These are phyloP conservation scores for Termitomyces sp. DNA, from an alignment of 768 basidiomycete genomes.

Conservation along the genomic window DNA sequence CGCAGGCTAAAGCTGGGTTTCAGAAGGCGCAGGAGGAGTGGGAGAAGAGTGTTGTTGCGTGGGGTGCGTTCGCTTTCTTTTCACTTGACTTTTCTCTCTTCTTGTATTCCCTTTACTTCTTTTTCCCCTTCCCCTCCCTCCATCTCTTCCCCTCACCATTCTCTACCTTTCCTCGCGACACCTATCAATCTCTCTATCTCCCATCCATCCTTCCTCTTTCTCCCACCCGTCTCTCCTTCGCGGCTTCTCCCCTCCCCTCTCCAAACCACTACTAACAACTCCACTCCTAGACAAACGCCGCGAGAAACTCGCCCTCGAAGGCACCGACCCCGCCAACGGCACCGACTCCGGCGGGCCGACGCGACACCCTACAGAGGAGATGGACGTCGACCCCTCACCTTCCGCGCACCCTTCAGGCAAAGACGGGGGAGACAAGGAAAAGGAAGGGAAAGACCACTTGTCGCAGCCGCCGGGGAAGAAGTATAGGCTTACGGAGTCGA, in stretches of 20 bases:
- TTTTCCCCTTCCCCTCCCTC: not conserved
- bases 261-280: not conserved
- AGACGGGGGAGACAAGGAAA: slow-evolving; percentile 17
- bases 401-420: slow-evolving; percentile 14
- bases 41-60: slow-evolving; percentile 65
- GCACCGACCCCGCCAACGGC: slow-evolving; percentile 23
- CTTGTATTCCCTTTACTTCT: too few relatives aligned
- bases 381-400: slow-evolving; percentile 35
- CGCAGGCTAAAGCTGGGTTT: slow-evolving; percentile 64
- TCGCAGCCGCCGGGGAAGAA: slow-evolving; percentile 71
- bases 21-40: slow-evolving; percentile 72
- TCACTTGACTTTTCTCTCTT: too few relatives aligned
- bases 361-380: slow-evolving; percentile 46
- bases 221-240: too few relatives aligned
- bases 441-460: slow-evolving; percentile 26
- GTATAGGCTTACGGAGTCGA: slow-evolving; percentile 75
- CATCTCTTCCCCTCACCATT: too few relatives aligned
- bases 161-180: too few relatives aligned
- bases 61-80: slow-evolving; percentile 47
- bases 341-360: slow-evolving; percentile 36
- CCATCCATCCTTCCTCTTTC: too few relatives aligned
- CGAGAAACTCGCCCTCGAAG: slow-evolving; percentile 49
- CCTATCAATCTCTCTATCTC: too few relatives aligned
- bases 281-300: slow-evolving; percentile 44
- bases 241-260: not conserved